These are phyloP conservation scores for Sextonia rubra DNA, from an alignment of 164 flowering plant genomes.

Conservation along the genomic window DNA sequence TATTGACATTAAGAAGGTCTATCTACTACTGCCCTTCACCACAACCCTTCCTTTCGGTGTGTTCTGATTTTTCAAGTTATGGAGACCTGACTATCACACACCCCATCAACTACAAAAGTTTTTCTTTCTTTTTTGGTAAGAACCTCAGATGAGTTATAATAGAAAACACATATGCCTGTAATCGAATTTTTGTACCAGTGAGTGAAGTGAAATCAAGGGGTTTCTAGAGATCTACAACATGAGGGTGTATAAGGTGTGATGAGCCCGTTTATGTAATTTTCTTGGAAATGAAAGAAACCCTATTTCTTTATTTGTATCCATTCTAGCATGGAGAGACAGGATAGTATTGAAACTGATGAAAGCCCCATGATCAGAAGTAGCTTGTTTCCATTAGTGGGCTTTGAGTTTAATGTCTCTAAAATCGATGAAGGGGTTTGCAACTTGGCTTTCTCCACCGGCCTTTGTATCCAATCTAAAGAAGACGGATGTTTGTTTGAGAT, in stretches of 20 bases:
- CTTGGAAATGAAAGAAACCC: constrained; percentile 9
- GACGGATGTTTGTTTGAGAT: neutral
- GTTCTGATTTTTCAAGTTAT: too few relatives aligned
- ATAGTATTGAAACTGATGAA: constrained; percentile 3
- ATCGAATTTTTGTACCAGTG: neutral
- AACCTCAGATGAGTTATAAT: neutral
- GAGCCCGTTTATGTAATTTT: neutral
- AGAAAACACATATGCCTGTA: neutral
- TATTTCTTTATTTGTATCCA: neutral
- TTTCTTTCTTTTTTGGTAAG: neutral
- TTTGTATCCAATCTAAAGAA: neutral
- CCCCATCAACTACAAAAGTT: too few relatives aligned
- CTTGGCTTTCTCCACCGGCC: neutral
- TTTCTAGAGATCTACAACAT: neutral
- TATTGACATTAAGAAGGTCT: neutral
- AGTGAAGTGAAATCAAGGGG: neutral
- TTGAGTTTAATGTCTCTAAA: neutral
- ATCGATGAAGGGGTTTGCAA: neutral
- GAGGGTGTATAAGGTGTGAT: too few relatives aligned
- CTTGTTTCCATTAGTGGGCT: constrained; percentile 9
- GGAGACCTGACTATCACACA: too few relatives aligned
- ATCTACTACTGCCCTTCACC: neutral
- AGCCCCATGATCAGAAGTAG: constrained; percentile 14
- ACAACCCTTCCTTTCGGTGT: too few relatives aligned
- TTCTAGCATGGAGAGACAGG: neutral